Percentiles rank a stretch among this genome's conserved stretches.
Conservation (phyloP, 192 early-diverging fungal species). For the Backusella tarrabulga region DNA sequence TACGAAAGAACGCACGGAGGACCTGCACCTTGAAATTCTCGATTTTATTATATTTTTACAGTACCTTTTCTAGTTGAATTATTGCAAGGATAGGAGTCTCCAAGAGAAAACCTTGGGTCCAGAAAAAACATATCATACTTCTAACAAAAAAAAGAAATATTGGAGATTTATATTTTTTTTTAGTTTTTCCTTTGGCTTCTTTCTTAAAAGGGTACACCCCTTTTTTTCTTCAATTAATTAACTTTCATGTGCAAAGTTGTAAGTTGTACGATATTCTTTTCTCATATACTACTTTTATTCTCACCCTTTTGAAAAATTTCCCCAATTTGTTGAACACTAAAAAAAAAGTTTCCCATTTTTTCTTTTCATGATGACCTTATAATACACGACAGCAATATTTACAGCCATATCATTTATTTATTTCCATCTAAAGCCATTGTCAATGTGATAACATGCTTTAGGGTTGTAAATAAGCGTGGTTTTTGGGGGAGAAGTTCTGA, state of each 20-base stretch:
- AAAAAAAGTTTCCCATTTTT: background rate
- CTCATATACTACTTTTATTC: background rate
- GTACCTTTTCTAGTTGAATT: too few species aligned
- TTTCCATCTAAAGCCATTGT: background rate
- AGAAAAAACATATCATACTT: too few species aligned
- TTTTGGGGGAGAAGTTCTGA: background rate
- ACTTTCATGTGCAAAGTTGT: background rate
- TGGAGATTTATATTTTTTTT: background rate
- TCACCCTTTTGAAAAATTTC: background rate
- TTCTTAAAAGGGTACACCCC: background rate
- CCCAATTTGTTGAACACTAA: background rate
- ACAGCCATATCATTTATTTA: background rate
- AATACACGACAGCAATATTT: background rate
- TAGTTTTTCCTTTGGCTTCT: background rate
- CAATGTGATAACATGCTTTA: background rate
- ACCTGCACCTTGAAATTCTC: too few species aligned
- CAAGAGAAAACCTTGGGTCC: too few species aligned
- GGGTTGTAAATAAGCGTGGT: background rate
- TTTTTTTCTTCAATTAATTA: background rate
- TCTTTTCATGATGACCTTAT: background rate
- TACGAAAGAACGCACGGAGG: too few species aligned
- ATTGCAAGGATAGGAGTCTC: too few species aligned
- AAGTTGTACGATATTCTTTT: background rate
- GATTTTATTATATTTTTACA: too few species aligned
- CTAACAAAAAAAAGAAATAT: too few species aligned